These are phyloP conservation scores for Tuber melanosporum DNA, from an alignment of 495 filamentous ascomycete genomes.

Conservation along the genomic window DNA sequence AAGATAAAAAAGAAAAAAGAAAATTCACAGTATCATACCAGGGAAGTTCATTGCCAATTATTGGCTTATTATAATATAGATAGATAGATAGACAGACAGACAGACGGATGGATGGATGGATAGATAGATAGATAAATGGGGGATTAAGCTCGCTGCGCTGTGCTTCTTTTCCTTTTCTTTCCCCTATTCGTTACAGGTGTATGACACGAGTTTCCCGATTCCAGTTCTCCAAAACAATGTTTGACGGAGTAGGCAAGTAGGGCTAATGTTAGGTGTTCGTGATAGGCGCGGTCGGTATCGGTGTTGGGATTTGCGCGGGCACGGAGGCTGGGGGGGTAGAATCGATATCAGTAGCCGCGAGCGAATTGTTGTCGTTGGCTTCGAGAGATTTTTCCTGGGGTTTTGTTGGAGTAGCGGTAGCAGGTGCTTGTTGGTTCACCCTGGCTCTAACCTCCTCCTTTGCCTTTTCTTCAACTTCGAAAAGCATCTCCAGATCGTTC, in stretches of 20 bases:
- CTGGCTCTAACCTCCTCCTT: constrained; percentile 35
- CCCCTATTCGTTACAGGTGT: not conserved
- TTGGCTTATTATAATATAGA: not conserved
- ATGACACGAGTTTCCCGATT: not conserved
- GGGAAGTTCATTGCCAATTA: not conserved
- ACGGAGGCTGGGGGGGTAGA: not conserved
- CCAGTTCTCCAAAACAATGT: not conserved
- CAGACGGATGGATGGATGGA: not conserved
- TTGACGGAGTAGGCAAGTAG: not conserved
- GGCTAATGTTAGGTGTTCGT: not conserved
- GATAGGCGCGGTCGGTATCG: not conserved
- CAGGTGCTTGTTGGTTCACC: constrained; percentile 27
- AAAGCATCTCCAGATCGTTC: constrained; percentile 41
- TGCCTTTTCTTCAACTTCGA: constrained; percentile 37
- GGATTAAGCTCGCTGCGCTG: not conserved
- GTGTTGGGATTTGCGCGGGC: not conserved
- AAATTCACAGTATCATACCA: not conserved
- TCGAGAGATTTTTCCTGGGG: constrained; percentile 18
- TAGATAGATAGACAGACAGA: not conserved
- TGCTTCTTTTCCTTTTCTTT: not conserved
- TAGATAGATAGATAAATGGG: not conserved
- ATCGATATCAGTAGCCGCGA: not conserved
- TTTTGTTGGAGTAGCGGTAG: constrained; percentile 4
- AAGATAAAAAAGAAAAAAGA: not conserved
- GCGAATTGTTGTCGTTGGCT: constrained; percentile 29